Conservation (phyloP, 345 rosid genomes). For the Noccaea bulbosa region DNA sequence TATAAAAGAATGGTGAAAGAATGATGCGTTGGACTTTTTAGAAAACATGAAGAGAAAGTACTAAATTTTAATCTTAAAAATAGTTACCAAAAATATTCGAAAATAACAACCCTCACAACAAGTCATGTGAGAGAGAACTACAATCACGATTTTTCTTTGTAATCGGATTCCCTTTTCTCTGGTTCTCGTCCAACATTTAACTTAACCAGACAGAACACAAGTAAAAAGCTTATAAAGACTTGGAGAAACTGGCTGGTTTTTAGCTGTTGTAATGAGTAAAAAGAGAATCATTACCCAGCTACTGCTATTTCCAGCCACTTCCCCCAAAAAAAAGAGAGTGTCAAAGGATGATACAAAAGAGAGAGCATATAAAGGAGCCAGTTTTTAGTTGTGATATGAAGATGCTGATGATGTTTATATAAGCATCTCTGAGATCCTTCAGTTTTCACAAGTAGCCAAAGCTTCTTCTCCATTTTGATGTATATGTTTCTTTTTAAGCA, state of each 20-base stretch:
- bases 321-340: background rate
- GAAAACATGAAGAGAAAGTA: background rate
- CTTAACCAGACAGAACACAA: slow-evolving; percentile 27
- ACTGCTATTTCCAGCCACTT: slow-evolving; percentile 24
- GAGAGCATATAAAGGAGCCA: slow-evolving; percentile 11
- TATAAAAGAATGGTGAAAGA: background rate
- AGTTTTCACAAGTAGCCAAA: slow-evolving; percentile 30
- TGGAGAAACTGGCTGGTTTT: slow-evolving; percentile 16
- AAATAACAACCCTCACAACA: slow-evolving; percentile 16
- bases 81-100: slow-evolving; percentile 18
- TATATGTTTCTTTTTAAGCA: slow-evolving; percentile 54
- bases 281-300: slow-evolving; percentile 8
- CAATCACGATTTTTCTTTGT: slow-evolving; percentile 40
- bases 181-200: slow-evolving; percentile 33
- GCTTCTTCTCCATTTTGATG: slow-evolving; percentile 37
- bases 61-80: background rate
- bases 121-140: slow-evolving; percentile 26
- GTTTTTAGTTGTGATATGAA: slow-evolving; percentile 30
- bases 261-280: slow-evolving; percentile 15
- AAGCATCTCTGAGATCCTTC: slow-evolving; percentile 35
- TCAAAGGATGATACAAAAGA: slow-evolving; percentile 33
- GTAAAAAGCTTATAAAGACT: slow-evolving; percentile 2
- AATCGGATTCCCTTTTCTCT: slow-evolving; percentile 37
- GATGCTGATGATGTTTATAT: slow-evolving; percentile 27
- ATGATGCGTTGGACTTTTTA: background rate